These are phyloP conservation scores for Lippia alba DNA, from an alignment of 305 asterid species.

Conservation along the genomic window DNA sequence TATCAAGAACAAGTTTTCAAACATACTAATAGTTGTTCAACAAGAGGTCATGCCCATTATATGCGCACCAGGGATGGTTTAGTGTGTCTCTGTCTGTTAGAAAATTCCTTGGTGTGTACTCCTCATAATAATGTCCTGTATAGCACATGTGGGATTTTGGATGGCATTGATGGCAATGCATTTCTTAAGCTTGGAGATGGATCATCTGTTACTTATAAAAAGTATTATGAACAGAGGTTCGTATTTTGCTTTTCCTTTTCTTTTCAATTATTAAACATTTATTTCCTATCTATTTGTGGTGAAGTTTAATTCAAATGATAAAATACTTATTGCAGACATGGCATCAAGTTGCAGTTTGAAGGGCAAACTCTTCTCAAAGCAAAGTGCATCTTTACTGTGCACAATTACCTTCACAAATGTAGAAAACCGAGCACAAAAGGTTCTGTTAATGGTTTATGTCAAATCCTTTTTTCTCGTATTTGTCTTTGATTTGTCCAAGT, in stretches of 20 bases:
- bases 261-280: background rate
- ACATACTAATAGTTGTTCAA: conserved; percentile 34
- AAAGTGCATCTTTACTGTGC: conserved; percentile 48
- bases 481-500: too few relatives aligned
- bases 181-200: conserved; percentile 47
- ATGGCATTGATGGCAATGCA: conserved; percentile 52
- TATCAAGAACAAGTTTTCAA: conserved; percentile 28
- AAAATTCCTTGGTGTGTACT: conserved; percentile 68
- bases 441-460: conserved; percentile 32
- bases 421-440: conserved; percentile 58
- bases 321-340: conserved; percentile 55
- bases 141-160: conserved; percentile 52
- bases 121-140: conserved; percentile 68
- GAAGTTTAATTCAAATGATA: conserved; percentile 9
- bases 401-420: conserved; percentile 60
- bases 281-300: background rate
- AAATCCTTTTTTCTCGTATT: background rate
- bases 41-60: conserved; percentile 26
- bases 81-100: conserved; percentile 63
- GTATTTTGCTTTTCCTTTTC: conserved; percentile 24
- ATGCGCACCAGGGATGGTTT: conserved; percentile 55
- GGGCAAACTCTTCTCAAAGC: conserved; percentile 58
- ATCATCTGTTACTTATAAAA: conserved; percentile 50
- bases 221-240: conserved; percentile 54
- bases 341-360: conserved; percentile 51